phyloP scores from a whole-genome alignment of 1,284 basidiomycete genomes.

The Violaceomyces palustris region DNA sequence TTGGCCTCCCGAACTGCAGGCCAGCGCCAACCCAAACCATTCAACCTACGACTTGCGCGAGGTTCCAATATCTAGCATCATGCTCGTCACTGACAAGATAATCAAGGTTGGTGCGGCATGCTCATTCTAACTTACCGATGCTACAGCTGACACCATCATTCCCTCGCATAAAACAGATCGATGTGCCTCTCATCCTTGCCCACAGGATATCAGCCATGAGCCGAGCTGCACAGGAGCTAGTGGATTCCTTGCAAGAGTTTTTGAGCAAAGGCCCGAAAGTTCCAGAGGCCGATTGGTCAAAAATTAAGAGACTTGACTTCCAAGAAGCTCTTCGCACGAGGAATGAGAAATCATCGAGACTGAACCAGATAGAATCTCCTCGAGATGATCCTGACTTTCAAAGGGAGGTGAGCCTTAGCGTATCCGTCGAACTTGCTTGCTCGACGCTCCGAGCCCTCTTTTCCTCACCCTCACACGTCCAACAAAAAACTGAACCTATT shows the following conservation, averaged over 20 bases:
- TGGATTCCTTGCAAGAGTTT: slow-evolving; percentile 7
- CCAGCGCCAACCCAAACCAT: slow-evolving; percentile 58
- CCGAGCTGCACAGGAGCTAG: slow-evolving; percentile 23
- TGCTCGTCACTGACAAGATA: slow-evolving; percentile 66
- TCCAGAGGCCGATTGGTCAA: slow-evolving; percentile 66
- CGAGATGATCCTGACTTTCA: slow-evolving; percentile 59
- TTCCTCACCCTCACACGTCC: too few relatives aligned
- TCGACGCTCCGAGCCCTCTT: too few relatives aligned
- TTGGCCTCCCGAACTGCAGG: slow-evolving; percentile 32
- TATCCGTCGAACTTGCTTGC: not conserved
- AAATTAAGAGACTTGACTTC: slow-evolving; percentile 80
- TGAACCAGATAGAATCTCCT: slow-evolving; percentile 9
- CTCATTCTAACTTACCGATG: too few relatives aligned
- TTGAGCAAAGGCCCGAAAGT: not conserved
- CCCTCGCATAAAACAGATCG: slow-evolving; percentile 53
- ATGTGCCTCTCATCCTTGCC: slow-evolving; percentile 25
- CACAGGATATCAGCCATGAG: slow-evolving; percentile 65
- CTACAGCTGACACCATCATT: too few relatives aligned
- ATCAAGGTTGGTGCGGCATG: slow-evolving; percentile 59
- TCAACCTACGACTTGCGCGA: slow-evolving; percentile 68
- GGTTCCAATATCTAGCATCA: slow-evolving; percentile 71
- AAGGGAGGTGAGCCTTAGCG: slow-evolving; percentile 60
- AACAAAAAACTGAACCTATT: too few relatives aligned
- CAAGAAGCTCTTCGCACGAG: slow-evolving; percentile 73
- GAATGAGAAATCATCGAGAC: slow-evolving; percentile 57